phyloP scores from a whole-genome alignment of 1,284 basidiomycete genomes.

The Naganishia sp. region DNA sequence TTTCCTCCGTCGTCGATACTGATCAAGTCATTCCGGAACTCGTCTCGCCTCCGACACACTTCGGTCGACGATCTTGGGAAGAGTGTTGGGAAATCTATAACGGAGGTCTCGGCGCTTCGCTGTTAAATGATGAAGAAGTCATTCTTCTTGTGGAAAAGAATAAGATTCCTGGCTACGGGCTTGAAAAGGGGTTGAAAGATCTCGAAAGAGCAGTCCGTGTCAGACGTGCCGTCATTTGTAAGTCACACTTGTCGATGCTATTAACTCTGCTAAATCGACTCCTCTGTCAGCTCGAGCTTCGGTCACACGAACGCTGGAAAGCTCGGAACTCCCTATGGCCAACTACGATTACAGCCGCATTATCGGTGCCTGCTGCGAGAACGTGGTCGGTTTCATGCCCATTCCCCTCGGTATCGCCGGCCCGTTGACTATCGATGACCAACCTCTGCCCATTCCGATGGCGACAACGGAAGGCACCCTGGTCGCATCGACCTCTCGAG shows the following conservation, averaged over 20 bases:
- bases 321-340: conserved; percentile 76
- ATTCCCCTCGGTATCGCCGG: conserved; percentile 96
- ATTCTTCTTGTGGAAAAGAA: conserved; percentile 86
- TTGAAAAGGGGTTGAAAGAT: conserved; percentile 90
- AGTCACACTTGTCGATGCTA: conserved; percentile 51
- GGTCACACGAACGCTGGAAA: conserved; percentile 79
- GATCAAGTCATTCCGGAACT: conserved; percentile 7
- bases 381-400: conserved; percentile 97
- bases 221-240: conserved; percentile 85
- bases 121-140: conserved; percentile 89
- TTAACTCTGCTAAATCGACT: conserved; percentile 20
- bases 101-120: conserved; percentile 63
- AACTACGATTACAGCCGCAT: conserved; percentile 94
- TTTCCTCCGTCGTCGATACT: conserved; percentile 24
- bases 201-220: conserved; percentile 83
- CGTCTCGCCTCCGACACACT: conserved; percentile 15
- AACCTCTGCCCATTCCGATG: conserved; percentile 91
- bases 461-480: conserved; percentile 98
- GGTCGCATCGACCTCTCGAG: conserved; percentile 94
- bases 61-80: conserved; percentile 63
- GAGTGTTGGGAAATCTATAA: conserved; percentile 85
- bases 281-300: conserved; percentile 73
- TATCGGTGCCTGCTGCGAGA: conserved; percentile 97
- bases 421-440: conserved; percentile 87
- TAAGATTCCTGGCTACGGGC: conserved; percentile 88